Evolutionary conservation across 1,284 basidiomycete genomes (phyloP), one percentile per base, ranked within the genome.

Genomic region (Ceratobasidium sp.): DNA sequence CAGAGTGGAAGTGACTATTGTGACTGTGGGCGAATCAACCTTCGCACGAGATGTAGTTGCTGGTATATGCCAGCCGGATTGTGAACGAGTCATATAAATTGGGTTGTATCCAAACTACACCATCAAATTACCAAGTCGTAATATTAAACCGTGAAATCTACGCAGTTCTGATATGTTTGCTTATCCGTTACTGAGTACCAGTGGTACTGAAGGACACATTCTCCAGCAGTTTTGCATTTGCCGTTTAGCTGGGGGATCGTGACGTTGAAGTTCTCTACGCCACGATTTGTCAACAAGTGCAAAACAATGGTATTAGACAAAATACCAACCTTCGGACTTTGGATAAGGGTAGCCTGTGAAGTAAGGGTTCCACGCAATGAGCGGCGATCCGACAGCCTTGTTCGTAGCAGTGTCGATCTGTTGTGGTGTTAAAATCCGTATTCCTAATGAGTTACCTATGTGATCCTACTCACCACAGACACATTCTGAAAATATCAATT

Each of bases 331-430:
- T 54, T 67, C 49, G 12, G 53, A 49, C 27, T 67, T 67, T 12
- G 62, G 62, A 25, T 67, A 67, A 12, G 62, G 62, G 32, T 67
- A 67, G n/a, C 62, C 62, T 17, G 62, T 67, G 17, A 67, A 67
- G 62, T 67, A 67, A 5, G 62, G 62, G 32, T 67, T 35, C 62
- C 62, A 67, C 20, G 62, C 62, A 38, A 67, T 67, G 7, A 67
- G 50, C 1, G 62, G 62, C 3, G 49, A 53, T 12, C 62, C 62
- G 17, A 67, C 52, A 12, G 45, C 17, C 27, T 53, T 67, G 62
- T 67, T 67, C 17, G 62, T 67, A 15, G 49, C 50, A 17, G 50
- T 67, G 29, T 25, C 50, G 17, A 67, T 54, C 62, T 67, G 25
- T 15, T 8, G 27, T 10, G 25, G n/a, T 17, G 20, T 50, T 29